Conservation (phyloP, 2,329 filamentous ascomycete genomes). For the Ophiocordyceps camponoti-leonardi region DNA sequence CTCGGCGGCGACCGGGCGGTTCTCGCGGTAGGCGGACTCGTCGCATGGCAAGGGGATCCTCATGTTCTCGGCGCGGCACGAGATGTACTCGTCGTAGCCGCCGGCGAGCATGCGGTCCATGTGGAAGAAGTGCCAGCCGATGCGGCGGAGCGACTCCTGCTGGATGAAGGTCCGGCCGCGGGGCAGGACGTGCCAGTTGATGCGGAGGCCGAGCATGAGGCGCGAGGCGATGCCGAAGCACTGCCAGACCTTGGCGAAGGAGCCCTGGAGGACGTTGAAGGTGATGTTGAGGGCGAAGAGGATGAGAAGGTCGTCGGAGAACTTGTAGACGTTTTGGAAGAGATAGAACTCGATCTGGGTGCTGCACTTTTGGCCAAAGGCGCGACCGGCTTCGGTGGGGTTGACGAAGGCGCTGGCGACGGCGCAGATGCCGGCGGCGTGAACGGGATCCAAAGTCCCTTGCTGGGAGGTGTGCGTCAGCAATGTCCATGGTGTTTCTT, state of each 20-base stretch:
- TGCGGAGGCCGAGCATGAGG: slow-evolving; percentile 19
- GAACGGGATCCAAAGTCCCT: slow-evolving; percentile 15
- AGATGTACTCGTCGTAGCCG: slow-evolving; percentile 22
- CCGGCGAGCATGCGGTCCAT: slow-evolving; percentile 20
- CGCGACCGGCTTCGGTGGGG: slow-evolving; percentile 13
- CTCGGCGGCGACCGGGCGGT: slow-evolving; percentile 13
- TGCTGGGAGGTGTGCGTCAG: slow-evolving; percentile 6
- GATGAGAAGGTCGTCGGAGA: slow-evolving; percentile 15
- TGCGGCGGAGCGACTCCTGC: slow-evolving; percentile 18
- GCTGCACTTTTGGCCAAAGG: slow-evolving; percentile 19
- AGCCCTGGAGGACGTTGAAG: slow-evolving; percentile 18
- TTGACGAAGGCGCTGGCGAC: slow-evolving; percentile 19
- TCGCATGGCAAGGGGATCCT: slow-evolving; percentile 18
- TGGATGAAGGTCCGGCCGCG: slow-evolving; percentile 14
- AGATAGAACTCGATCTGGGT: slow-evolving; percentile 21
- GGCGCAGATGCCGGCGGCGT: slow-evolving; percentile 21
- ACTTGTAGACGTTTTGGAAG: slow-evolving; percentile 20
- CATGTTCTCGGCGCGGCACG: slow-evolving; percentile 18
- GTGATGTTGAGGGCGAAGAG: slow-evolving; percentile 17
- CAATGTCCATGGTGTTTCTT: too few relatives aligned
- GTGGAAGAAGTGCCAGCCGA: slow-evolving; percentile 21
- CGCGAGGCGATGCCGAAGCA: slow-evolving; percentile 18
- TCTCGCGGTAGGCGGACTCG: slow-evolving; percentile 15
- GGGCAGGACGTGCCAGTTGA: slow-evolving; percentile 20
- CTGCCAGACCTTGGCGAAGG: slow-evolving; percentile 22